phyloP scores from a whole-genome alignment of 169 alveolate genomes.

The Cryptosporidium sp. region DNA sequence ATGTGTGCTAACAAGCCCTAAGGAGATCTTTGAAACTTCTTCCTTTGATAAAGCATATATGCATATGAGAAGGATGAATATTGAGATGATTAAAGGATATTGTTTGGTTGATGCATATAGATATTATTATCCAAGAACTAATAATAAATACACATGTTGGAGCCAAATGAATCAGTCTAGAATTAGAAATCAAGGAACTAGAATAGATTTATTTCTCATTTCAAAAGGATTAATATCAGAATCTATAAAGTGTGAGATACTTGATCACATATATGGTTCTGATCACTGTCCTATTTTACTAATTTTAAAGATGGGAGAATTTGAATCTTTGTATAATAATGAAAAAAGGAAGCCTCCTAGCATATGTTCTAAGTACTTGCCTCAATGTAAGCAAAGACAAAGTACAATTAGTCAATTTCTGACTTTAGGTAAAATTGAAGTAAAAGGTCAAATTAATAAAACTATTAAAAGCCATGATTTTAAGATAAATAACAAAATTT shows the following conservation, averaged over 20 bases:
- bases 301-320: not conserved
- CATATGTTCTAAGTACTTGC: conserved; percentile 41
- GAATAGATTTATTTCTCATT: conserved; percentile 57
- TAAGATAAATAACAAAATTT: not conserved
- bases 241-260: conserved; percentile 19
- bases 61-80: not conserved
- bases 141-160: conserved; percentile 63
- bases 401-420: conserved; percentile 5
- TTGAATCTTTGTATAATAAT: not conserved
- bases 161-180: conserved; percentile 38
- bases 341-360: conserved; percentile 12
- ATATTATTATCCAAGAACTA: conserved; percentile 8
- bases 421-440: not conserved
- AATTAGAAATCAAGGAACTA: conserved; percentile 41
- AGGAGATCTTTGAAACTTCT: not conserved
- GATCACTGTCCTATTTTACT: conserved; percentile 63
- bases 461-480: not conserved
- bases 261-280: conserved; percentile 45
- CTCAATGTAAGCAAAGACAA: conserved; percentile 50
- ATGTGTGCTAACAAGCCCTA: not conserved
- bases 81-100: not conserved
- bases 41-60: not conserved
- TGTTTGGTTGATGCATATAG: conserved; percentile 35
- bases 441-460: not conserved
- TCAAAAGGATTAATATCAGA: conserved; percentile 4